Percentiles rank a stretch among this genome's conserved stretches.
Conservation (phyloP, 2,329 filamentous ascomycete genomes). For the Allantophomopsis cytisporea region DNA sequence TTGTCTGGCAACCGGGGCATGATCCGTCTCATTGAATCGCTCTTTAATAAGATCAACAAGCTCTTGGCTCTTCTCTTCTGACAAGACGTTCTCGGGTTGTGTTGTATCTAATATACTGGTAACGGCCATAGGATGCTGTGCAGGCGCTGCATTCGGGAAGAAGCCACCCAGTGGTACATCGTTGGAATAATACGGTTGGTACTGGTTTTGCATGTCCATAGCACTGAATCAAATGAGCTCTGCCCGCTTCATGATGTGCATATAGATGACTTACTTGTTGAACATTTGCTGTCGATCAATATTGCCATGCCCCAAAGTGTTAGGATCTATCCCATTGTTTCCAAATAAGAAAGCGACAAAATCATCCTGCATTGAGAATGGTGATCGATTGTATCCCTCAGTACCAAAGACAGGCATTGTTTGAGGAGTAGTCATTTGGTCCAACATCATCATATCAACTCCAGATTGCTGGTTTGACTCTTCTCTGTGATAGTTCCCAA, state of each 20-base stretch:
- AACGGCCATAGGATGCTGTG: conserved; percentile 66
- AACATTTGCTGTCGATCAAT: conserved; percentile 25
- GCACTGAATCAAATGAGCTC: conserved; percentile 25
- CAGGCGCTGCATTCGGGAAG: conserved; percentile 32
- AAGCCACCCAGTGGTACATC: conserved; percentile 38
- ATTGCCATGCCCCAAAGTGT: no score
- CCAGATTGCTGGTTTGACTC: conserved; percentile 15
- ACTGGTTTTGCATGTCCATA: conserved; percentile 34
- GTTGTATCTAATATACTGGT: conserved; percentile 73
- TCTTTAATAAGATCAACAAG: conserved; percentile 70
- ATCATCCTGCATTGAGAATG: conserved; percentile 76
- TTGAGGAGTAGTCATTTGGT: conserved; percentile 48
- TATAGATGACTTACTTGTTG: no score
- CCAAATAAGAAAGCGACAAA: conserved; percentile 80
- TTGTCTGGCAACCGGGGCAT: conserved; percentile 58
- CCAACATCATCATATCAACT: conserved; percentile 42
- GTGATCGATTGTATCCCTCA: conserved; percentile 73
- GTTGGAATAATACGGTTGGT: conserved; percentile 35
- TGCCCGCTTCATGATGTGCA: no score
- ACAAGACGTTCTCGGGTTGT: conserved; percentile 66
- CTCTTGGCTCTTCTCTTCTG: conserved; percentile 76
- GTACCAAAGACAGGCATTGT: conserved; percentile 80
- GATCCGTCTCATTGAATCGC: conserved; percentile 69
- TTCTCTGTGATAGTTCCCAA: conserved; percentile 16
- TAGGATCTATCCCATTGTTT: conserved; percentile 20